Percentiles rank a stretch among this genome's conserved stretches.
Evolutionary conservation across 495 filamentous ascomycete species (phyloP).

Genomic region (Podospora pseudoanserina): DNA sequence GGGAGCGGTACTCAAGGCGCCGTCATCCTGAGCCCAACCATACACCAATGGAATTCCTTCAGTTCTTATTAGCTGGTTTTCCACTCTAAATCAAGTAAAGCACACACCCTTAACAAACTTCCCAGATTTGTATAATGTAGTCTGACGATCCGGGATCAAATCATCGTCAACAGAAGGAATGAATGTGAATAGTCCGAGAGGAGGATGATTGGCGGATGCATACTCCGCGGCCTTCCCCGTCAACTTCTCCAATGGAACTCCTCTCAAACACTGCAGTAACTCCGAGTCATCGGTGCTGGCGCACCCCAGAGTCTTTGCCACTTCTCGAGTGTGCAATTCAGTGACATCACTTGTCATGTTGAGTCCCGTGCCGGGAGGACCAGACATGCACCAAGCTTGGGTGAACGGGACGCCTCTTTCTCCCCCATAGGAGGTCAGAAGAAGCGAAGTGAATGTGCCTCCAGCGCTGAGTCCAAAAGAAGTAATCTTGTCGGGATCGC

Average conservation of each 20-base stretch:
- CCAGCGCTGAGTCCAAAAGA: conserved; percentile 19
- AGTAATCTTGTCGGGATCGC: conserved; percentile 32
- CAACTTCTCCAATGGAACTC: conserved; percentile 30
- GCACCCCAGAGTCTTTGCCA: conserved; percentile 28
- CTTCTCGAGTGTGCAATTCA: conserved; percentile 33
- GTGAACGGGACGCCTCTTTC: conserved; percentile 32
- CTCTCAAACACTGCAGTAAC: conserved; percentile 33
- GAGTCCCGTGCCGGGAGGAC: conserved; percentile 40
- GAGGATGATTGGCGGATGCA: conserved; percentile 25
- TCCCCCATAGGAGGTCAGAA: conserved; percentile 35
- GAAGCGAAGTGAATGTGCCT: conserved; percentile 31
- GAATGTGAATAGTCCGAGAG: conserved; percentile 25
- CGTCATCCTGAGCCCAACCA: conserved; percentile 34
- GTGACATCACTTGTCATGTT: conserved; percentile 39
- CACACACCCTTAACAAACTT: conserved; percentile 27
- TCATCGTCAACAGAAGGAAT: conserved; percentile 33
- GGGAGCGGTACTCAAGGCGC: conserved; percentile 24
- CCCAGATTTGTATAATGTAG: conserved; percentile 20
- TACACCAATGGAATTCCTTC: conserved; percentile 31
- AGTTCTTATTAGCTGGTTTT: neutral
- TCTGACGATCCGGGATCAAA: conserved; percentile 27
- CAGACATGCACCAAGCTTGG: conserved; percentile 42
- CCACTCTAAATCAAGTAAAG: neutral
- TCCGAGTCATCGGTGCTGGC: conserved; percentile 21
- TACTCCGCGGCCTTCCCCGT: conserved; percentile 27